A percentile compares a stretch with the other conserved stretches of the same genome.
Evolutionary conservation across 176 grass and related monocot genomes (phyloP).

Genomic region (Eremochloa ophiuroides): DNA sequence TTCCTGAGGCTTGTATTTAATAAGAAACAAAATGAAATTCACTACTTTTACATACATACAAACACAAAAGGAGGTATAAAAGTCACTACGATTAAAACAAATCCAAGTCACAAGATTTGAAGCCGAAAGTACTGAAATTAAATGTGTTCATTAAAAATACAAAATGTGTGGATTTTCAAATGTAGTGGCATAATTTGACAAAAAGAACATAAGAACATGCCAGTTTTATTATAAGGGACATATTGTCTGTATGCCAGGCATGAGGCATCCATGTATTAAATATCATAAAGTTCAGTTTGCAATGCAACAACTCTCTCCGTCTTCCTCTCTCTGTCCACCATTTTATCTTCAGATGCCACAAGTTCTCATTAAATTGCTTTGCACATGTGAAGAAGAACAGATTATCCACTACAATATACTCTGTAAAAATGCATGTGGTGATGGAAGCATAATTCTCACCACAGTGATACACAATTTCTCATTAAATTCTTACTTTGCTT

Average conservation of each 20-base stretch:
- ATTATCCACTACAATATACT: neutral
- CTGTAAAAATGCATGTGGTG: neutral
- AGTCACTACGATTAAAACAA: neutral
- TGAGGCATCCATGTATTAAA: neutral
- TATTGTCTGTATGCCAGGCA: neutral
- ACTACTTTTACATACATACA: neutral
- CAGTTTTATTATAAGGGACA: neutral
- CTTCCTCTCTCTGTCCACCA: neutral
- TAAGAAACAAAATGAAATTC: neutral
- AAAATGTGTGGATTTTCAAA: neutral
- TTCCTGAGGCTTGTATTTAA: conserved; percentile 46
- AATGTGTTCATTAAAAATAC: neutral
- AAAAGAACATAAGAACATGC: neutral
- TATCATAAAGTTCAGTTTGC: neutral
- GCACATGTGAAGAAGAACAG: neutral
- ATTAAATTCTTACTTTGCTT: too few relatives aligned
- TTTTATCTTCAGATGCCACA: neutral
- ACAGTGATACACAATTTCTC: neutral
- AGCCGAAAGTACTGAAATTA: neutral
- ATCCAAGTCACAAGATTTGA: neutral
- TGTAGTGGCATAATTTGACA: neutral
- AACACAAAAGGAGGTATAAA: neutral
- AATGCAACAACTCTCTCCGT: neutral
- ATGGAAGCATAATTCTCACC: neutral
- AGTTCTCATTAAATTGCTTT: neutral